These are phyloP conservation scores for Candolleomyces eurysporus DNA, from an alignment of 768 basidiomycete genomes.

Conservation along the genomic window DNA sequence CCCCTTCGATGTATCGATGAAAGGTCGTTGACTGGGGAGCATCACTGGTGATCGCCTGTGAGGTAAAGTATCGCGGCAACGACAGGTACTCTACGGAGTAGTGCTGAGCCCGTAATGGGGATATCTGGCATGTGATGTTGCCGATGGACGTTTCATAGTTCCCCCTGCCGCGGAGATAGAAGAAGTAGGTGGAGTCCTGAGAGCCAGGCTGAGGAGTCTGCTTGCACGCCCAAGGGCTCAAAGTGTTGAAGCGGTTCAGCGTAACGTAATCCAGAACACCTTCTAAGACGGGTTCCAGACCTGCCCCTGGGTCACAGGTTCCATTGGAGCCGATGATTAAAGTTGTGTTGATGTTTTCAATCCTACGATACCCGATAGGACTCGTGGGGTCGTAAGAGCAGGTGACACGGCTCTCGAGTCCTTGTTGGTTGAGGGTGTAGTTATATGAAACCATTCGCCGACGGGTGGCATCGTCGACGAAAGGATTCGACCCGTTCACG, in stretches of 20 bases:
- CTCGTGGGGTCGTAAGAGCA: background rate
- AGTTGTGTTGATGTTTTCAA: background rate
- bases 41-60: background rate
- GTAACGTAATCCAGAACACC: background rate
- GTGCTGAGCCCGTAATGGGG: conserved; percentile 14
- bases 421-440: background rate
- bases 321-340: background rate
- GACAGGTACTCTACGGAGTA: conserved; percentile 17
- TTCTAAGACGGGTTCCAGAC: background rate
- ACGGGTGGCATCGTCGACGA: no score
- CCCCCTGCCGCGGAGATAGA: conserved; percentile 12
- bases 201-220: background rate
- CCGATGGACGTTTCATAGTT: conserved; percentile 10
- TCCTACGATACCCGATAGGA: background rate
- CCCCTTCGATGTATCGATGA: conserved; percentile 1
- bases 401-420: background rate
- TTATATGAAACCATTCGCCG: background rate
- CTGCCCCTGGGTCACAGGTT: background rate
- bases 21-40: background rate
- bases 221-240: conserved; percentile 17
- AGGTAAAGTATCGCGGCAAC: background rate
- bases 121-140: conserved; percentile 18
- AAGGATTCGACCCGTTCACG: no score
- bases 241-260: background rate
- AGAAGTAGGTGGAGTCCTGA: conserved; percentile 4